Base-by-base conservation (phyloP, 495 filamentous ascomycete species). In the Tuber indicum region DNA sequence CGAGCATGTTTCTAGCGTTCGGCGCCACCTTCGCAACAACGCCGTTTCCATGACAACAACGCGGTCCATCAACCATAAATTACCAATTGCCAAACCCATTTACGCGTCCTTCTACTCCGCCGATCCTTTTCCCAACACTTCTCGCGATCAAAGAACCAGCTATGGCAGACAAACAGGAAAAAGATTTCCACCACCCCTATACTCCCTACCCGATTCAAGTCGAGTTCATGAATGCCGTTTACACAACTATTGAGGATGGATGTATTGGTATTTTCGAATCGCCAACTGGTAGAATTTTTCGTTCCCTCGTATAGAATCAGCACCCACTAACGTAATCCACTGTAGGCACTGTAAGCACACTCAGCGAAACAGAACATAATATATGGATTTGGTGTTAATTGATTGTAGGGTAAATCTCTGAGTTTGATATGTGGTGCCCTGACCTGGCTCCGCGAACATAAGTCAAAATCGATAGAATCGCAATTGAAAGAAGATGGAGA, bases 341-440 rank as follows among this genome's bases (percentile, higher is more conserved):
- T 70, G 26, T 75, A 85, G 84, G 84, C 79, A 85, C 84, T 76
- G 84, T 85, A 81, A 80, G 84, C 69, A 72, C 19, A 21, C 58
- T 36, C 58, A 26, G 5, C 14, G 74, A 72, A 71, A 19, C 45
- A 74, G 47, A 36, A 32, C 26, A 71, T 42, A 39, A 73, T 74
- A 43, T 14, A 17, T 41, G 43, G 39, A 44, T 41, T 69, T 16
- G 14, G 58, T 14, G 14, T 36, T 47, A 72, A 72, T 74, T 83
- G 69, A 79, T 70, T 8, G 69, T 75, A 95, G 91, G 94, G 96
- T n/a, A 99, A 99, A 89, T 98, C 96, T 3, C 84, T 99, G 26
- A 98, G 96, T 82, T 86, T 99, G 36, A 97, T 99, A 78, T 99
- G 96, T 85, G 91, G 91, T 73, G 90, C 96, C 47, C 85, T 99